Evolutionary conservation across 139 green algal genomes (phyloP).

Genomic region (Marvania coccoides): DNA sequence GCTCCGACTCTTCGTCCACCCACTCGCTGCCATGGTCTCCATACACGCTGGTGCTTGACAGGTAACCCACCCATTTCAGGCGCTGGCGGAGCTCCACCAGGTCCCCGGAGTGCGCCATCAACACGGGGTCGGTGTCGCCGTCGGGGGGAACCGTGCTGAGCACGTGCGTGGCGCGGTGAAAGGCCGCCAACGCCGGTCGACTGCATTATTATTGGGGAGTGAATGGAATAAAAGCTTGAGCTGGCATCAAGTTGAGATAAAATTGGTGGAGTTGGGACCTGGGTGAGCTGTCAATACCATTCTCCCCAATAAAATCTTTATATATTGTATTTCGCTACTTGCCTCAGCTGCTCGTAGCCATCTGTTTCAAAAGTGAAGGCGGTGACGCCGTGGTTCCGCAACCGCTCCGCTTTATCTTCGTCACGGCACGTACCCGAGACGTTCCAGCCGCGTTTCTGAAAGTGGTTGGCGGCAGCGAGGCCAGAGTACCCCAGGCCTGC

Average conservation of each 20-base stretch:
- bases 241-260: background rate
- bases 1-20: conserved; percentile 56
- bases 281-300: background rate
- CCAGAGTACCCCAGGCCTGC: conserved; percentile 34
- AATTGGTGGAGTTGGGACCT: background rate
- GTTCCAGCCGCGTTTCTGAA: conserved; percentile 19
- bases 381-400: background rate
- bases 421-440: conserved; percentile 25
- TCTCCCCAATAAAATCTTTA: too few relatives aligned
- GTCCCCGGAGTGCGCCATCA: background rate
- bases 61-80: conserved; percentile 49
- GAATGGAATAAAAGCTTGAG: background rate
- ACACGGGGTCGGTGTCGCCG: conserved; percentile 16
- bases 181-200: background rate
- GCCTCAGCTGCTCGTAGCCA: conserved; percentile 9
- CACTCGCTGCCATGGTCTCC: conserved; percentile 53
- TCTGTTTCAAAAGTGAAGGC: conserved; percentile 17
- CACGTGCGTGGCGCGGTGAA: conserved; percentile 22
- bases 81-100: background rate
- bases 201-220: background rate
- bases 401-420: background rate
- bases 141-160: conserved; percentile 32
- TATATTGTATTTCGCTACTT: too few relatives aligned
- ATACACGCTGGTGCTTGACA: conserved; percentile 64
- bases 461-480: conserved; percentile 1